phyloP scores from a whole-genome alignment of 805 yeast genomes.

The Candida insectalens region DNA sequence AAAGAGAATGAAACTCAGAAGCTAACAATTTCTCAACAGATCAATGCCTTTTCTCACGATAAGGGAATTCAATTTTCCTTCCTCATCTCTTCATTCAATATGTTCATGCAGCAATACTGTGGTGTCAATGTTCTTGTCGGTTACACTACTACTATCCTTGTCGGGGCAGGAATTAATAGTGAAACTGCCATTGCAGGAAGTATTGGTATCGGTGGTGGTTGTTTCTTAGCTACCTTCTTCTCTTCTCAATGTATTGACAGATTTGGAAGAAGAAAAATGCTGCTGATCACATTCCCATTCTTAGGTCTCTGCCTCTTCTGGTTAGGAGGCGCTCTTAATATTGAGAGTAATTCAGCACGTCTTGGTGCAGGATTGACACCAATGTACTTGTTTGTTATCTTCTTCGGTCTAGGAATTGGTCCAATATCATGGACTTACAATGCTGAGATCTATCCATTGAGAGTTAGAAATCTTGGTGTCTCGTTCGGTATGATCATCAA shows the following conservation, averaged over 20 bases:
- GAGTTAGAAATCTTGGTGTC: slow-evolving; percentile 72
- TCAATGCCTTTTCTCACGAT: slow-evolving; percentile 49
- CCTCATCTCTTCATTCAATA: slow-evolving; percentile 66
- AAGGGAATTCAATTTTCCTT: slow-evolving; percentile 78
- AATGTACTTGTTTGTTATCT: slow-evolving; percentile 59
- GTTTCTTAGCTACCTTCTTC: slow-evolving; percentile 72
- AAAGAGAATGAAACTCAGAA: slow-evolving; percentile 43
- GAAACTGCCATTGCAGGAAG: slow-evolving; percentile 63
- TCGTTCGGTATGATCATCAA: slow-evolving; percentile 67
- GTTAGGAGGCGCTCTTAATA: slow-evolving; percentile 65
- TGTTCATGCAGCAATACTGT: slow-evolving; percentile 86
- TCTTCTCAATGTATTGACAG: slow-evolving; percentile 47
- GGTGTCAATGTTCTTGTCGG: slow-evolving; percentile 84
- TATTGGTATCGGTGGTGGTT: slow-evolving; percentile 76
- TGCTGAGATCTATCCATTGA: slow-evolving; percentile 74
- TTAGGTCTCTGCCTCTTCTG: slow-evolving; percentile 49
- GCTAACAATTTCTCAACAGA: slow-evolving; percentile 33
- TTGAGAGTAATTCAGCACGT: slow-evolving; percentile 36
- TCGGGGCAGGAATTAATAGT: slow-evolving; percentile 52
- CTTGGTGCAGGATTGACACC: slow-evolving; percentile 62
- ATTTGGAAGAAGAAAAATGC: slow-evolving; percentile 4
- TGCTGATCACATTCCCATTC: slow-evolving; percentile 42
- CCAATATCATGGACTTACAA: slow-evolving; percentile 85
- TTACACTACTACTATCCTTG: slow-evolving; percentile 69
- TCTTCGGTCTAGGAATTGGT: slow-evolving; percentile 78